Evolutionary conservation across 139 green algal species (phyloP), one percentile per base, ranked within the genome.

Genomic region (Micractinium sp.): DNA sequence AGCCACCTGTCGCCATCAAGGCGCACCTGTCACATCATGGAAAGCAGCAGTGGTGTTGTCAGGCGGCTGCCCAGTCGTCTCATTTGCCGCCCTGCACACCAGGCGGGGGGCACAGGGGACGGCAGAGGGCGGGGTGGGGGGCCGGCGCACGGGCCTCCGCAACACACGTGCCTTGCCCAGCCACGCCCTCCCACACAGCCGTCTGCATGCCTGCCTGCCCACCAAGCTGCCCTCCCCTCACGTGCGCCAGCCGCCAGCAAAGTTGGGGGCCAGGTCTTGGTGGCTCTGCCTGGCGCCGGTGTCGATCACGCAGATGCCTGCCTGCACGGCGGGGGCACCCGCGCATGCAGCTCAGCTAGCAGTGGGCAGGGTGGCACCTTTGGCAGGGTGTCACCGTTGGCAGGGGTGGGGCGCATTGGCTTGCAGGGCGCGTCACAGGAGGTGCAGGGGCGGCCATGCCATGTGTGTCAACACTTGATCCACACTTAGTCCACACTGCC

Each of bases 261-360:
- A 38, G 71, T 77, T 77, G 71, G 71, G 71, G 12, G 71, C 71
- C 71, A 77, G 71, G 71, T 77, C 71, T 19, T 77, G 71, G 71
- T 77, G 71, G 9, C 31, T 77, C 14, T n/a, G 31, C 20, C 14
- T n/a, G 31, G 35, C 71, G 27, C 71, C 71, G 5, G 71, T 77
- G 71, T 77, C 71, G 19, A 77, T 77, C 31, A 38, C 31, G 78
- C 29, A 69, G 18, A 61, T 79, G 87, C 47, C 87, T 78, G 63
- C 87, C 87, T 77, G 87, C 61, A 80, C 76, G 78, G 47, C 84
- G 81, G 75, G 76, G 85, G 25, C 78, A 87, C 27, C n/a, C n/a
- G 0, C 29, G 16, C 14, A 31, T 33, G 0, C 71, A 77, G 71
- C n/a, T n/a, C n/a, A n/a, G n/a, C n/a, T n/a, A n/a, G n/a, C n/a